Conservation (phyloP, 2,329 filamentous ascomycete genomes). For the Colletotrichum gloeosporioides region DNA sequence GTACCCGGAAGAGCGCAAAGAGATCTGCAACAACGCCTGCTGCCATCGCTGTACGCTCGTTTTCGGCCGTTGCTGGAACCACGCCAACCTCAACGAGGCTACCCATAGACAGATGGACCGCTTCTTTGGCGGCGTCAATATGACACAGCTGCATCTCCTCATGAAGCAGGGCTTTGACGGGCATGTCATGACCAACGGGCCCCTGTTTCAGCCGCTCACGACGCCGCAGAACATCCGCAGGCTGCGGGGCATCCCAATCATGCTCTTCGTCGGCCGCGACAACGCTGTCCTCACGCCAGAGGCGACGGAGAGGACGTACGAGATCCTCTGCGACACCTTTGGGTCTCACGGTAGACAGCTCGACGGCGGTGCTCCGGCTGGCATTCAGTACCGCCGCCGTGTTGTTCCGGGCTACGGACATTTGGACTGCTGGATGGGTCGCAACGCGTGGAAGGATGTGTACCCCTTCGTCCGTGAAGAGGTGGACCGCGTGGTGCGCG, state of each 20-base stretch:
- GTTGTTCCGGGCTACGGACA: conserved; percentile 65
- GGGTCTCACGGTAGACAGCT: conserved; percentile 36
- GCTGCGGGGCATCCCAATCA: conserved; percentile 58
- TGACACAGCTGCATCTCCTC: conserved; percentile 60
- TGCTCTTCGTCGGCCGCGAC: conserved; percentile 61
- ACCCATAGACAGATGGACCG: conserved; percentile 67
- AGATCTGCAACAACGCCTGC: conserved; percentile 65
- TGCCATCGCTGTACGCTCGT: conserved; percentile 66
- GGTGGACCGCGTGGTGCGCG: conserved; percentile 56
- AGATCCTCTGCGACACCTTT: conserved; percentile 57
- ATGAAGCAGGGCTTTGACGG: conserved; percentile 60
- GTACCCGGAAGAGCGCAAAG: conserved; percentile 57
- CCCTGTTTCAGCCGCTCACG: conserved; percentile 51
- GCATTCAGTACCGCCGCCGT: conserved; percentile 52
- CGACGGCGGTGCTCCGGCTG: conserved; percentile 26
- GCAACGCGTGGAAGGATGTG: conserved; percentile 63
- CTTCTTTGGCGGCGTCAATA: conserved; percentile 68
- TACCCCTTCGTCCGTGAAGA: conserved; percentile 61
- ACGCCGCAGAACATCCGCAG: conserved; percentile 54
- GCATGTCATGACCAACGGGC: conserved; percentile 57
- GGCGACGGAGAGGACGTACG: conserved; percentile 59
- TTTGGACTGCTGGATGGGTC: conserved; percentile 68
- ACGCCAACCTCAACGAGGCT: conserved; percentile 68
- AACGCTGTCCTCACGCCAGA: conserved; percentile 61
- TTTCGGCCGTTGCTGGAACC: conserved; percentile 70